A percentile compares a stretch with the other conserved stretches of the same genome.
Conservation (phyloP, 495 filamentous ascomycete species). For the Zalerion maritima region DNA sequence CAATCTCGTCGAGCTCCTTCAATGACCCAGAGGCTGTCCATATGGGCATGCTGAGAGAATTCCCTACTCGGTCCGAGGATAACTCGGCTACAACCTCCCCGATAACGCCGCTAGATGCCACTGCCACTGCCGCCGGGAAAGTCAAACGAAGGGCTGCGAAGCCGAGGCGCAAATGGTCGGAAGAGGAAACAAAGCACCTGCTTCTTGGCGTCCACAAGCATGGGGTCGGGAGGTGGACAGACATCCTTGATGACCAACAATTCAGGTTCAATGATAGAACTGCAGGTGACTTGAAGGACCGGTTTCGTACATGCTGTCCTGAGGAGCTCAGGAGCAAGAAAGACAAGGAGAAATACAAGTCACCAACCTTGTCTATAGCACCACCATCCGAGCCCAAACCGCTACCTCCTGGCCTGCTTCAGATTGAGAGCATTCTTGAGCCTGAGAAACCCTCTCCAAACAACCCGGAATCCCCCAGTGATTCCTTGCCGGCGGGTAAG, state of each 20-base stretch:
- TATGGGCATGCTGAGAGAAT: constrained; percentile 11
- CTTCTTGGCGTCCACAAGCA: constrained; percentile 64
- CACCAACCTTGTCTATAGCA: too few relatives aligned
- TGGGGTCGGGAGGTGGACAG: constrained; percentile 79
- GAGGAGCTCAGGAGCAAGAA: constrained; percentile 28
- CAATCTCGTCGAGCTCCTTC: constrained; percentile 44
- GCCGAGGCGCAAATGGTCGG: constrained; percentile 55
- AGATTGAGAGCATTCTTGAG: too few relatives aligned
- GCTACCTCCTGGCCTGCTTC: too few relatives aligned
- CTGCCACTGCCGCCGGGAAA: constrained; percentile 18
- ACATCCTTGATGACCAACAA: constrained; percentile 60
- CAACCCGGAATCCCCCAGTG: constrained; percentile 2
- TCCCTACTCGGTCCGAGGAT: constrained; percentile 14
- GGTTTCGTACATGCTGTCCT: constrained; percentile 67
- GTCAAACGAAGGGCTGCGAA: constrained; percentile 28
- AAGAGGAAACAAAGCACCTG: constrained; percentile 68
- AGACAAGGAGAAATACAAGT: too few relatives aligned
- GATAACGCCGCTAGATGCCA: constrained; percentile 13
- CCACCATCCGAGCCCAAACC: too few relatives aligned
- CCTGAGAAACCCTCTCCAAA: too few relatives aligned
- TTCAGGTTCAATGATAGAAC: constrained; percentile 63
- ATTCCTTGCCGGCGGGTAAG: constrained; percentile 14
- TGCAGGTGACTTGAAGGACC: constrained; percentile 74
- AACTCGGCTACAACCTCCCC: constrained; percentile 8
- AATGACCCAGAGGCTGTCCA: constrained; percentile 18